Percentiles rank a stretch among this genome's conserved stretches.
Evolutionary conservation across 1,139 yeast species (phyloP).

Genomic region (Yamadazyma atmosphaerica): DNA sequence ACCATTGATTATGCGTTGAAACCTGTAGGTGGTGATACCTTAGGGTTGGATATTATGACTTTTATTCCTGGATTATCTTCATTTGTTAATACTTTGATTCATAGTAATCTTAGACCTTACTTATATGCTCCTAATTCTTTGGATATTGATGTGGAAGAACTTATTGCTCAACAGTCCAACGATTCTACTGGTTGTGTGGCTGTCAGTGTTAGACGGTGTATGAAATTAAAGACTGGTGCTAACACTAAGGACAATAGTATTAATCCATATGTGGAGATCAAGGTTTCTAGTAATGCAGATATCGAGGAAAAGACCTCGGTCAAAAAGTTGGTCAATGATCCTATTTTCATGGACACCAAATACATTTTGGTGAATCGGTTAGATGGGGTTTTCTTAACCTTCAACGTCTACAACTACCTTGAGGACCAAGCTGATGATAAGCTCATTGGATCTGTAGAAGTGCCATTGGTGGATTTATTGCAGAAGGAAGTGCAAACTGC

Average conservation of each 20-base stretch:
- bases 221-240: constrained; percentile 42
- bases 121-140: constrained; percentile 80
- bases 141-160: constrained; percentile 71
- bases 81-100: constrained; percentile 70
- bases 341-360: constrained; percentile 67
- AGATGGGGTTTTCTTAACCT: constrained; percentile 53
- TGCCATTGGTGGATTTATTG: constrained; percentile 58
- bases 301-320: constrained; percentile 53
- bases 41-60: constrained; percentile 82
- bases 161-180: constrained; percentile 60
- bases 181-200: constrained; percentile 72
- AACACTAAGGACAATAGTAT: constrained; percentile 46
- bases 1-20: constrained; percentile 73
- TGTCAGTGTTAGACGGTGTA: constrained; percentile 57
- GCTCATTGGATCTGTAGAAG: constrained; percentile 55
- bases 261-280: constrained; percentile 60
- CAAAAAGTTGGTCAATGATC: constrained; percentile 54
- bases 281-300: constrained; percentile 44
- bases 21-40: constrained; percentile 86
- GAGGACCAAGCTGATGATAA: constrained; percentile 55
- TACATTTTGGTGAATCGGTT: constrained; percentile 58
- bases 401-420: constrained; percentile 53
- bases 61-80: constrained; percentile 75
- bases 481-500: constrained; percentile 48
- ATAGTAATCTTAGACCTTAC: constrained; percentile 71